A percentile compares a stretch with the other conserved stretches of the same genome.
These are phyloP conservation scores for Amanita rimosa DNA, from an alignment of 768 basidiomycete species.

Conservation along the genomic window DNA sequence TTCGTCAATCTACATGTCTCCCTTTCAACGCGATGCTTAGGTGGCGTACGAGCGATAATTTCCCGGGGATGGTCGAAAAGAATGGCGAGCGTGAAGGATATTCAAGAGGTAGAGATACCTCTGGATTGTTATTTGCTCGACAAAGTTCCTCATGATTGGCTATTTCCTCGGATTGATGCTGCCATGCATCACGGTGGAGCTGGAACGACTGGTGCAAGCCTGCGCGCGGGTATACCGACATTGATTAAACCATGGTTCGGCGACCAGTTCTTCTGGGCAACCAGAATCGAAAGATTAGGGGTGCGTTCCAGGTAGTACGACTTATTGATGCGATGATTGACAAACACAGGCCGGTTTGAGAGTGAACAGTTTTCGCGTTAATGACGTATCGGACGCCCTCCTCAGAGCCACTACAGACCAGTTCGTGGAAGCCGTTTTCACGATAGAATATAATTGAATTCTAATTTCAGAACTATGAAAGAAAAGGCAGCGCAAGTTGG, in stretches of 20 bases:
- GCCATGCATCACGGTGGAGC: constrained; percentile 62
- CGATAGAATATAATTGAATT: not conserved
- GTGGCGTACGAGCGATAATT: constrained; percentile 55
- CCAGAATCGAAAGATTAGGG: constrained; percentile 50
- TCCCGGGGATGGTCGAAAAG: constrained; percentile 59
- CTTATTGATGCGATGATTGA: not conserved
- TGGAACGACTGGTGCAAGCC: constrained; percentile 58
- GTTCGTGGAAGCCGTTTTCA: constrained; percentile 19
- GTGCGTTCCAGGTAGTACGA: constrained; percentile 20
- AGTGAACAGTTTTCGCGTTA: constrained; percentile 32
- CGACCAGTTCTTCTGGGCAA: constrained; percentile 58
- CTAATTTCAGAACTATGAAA: constrained; percentile 36
- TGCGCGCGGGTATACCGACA: constrained; percentile 55
- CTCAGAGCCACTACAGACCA: constrained; percentile 40
- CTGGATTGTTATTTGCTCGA: constrained; percentile 45
- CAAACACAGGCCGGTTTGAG: constrained; percentile 33
- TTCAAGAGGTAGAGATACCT: constrained; percentile 34
- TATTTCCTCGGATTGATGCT: constrained; percentile 50
- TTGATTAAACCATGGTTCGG: constrained; percentile 66
- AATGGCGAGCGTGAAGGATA: constrained; percentile 28
- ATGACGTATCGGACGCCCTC: constrained; percentile 43
- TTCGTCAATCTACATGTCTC: not conserved
- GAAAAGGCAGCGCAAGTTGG: constrained; percentile 41
- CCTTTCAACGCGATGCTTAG: constrained; percentile 16
- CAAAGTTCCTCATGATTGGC: constrained; percentile 59